Base-by-base conservation (phyloP, 306 rosid genomes). In the Quercus parvula region DNA sequence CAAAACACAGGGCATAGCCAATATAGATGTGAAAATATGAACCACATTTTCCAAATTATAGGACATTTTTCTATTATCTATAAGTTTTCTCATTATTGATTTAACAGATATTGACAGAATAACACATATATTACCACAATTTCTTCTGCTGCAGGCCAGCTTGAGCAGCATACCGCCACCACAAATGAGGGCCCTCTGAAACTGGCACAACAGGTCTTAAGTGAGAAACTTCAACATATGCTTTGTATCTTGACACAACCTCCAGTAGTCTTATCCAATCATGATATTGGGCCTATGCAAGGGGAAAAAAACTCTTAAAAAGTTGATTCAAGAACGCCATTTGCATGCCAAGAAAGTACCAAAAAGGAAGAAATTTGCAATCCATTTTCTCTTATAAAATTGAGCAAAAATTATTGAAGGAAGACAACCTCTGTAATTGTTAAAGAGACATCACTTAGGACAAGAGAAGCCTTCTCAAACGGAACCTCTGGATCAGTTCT, bases 231-330 rank as follows among this genome's bases (percentile, higher is more conserved):
- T 89, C 99, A 86, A 93, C 85, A 74, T 90, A 88, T 71, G 84
- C 85, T 87, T 88, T 93, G 88, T 89, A 91, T 81, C 98, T 90
- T 46, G 99, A 93, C 79, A 93, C 85, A 70, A 88, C 96, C 90
- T 95, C 99, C 85, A 95, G 74, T 25, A 95, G 91, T 83, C 89
- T 95, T 74, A 95, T 90, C 99, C 98, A 89, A 86, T 95, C 99
- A 81, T 88, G 79, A 83, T 93, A 95, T 81, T 95, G 99, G 55
- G 91, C 87, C 99, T 95, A 76, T 25, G 1, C 55, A 66, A 62
- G 12, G 46, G 1, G 12, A 71, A 83, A 71, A 66, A 72, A 59
- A 74, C 38, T 55, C 54, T 44, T 35, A 75, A 74, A 33, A 72
- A 75, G 14, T 71, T 56, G 38, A 22, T 75, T 35, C 20, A 44